Evolutionary conservation across 257 asterid genomes (phyloP).

Genomic region (Przewalskia tangutica): DNA sequence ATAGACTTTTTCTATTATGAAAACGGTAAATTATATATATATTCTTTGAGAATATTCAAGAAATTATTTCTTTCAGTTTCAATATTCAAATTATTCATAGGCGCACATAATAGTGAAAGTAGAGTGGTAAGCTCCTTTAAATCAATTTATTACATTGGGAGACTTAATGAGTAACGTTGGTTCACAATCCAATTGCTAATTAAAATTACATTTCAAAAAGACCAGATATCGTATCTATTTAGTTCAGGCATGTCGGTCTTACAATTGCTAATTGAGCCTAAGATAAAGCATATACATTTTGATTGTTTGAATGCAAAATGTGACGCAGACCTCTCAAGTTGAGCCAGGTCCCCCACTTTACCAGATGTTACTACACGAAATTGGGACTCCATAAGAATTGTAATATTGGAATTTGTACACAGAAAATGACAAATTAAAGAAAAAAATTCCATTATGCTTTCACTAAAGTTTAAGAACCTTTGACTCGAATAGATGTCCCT

Average conservation of each 20-base stretch:
- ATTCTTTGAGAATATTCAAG: no score
- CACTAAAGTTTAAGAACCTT: not conserved
- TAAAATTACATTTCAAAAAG: not conserved
- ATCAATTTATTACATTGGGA: not conserved
- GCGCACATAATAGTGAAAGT: no score
- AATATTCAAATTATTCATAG: no score
- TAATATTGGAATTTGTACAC: not conserved
- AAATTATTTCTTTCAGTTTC: no score
- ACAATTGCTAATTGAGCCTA: not conserved
- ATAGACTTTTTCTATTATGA: no score
- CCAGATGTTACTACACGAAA: not conserved
- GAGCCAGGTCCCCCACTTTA: conserved; percentile 11
- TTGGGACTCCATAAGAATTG: conserved; percentile 1
- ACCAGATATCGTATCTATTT: not conserved
- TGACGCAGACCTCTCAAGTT: conserved; percentile 2
- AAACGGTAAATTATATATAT: no score
- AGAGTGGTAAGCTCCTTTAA: not conserved
- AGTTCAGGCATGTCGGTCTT: not conserved
- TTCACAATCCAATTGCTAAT: no score
- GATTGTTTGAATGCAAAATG: not conserved
- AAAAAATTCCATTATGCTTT: not conserved
- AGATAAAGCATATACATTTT: not conserved
- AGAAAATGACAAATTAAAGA: conserved; percentile 10
- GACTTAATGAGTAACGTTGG: not conserved
- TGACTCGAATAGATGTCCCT: conserved; percentile 2